Evolutionary conservation across 345 rosid species (phyloP).

Genomic region (Trapa incisa): DNA sequence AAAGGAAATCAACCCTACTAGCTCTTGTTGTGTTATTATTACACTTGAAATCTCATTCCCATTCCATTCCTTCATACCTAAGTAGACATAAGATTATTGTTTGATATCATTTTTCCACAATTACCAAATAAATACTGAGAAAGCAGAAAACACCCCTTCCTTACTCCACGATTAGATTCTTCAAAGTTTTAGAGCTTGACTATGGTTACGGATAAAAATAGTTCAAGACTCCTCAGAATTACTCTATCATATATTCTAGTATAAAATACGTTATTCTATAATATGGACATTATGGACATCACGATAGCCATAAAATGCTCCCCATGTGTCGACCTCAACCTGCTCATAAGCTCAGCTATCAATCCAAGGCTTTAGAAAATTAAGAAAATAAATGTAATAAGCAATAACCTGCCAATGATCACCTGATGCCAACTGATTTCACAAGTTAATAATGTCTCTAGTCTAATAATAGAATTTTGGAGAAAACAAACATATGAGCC

Average conservation of each 20-base stretch:
- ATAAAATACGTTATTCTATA: not conserved
- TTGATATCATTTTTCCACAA: not conserved
- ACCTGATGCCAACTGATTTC: not conserved
- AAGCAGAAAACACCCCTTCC: not conserved
- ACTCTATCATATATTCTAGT: not conserved
- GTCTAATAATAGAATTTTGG: too few relatives aligned
- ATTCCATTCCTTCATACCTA: too few relatives aligned
- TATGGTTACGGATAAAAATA: not conserved
- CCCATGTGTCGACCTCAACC: not conserved
- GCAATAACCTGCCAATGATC: not conserved
- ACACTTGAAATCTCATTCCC: too few relatives aligned
- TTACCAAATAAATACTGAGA: not conserved
- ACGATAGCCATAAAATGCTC: not conserved
- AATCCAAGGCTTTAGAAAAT: not conserved
- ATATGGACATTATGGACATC: not conserved
- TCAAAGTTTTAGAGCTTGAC: too few relatives aligned
- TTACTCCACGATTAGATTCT: not conserved
- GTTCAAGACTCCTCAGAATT: not conserved
- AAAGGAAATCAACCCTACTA: too few relatives aligned
- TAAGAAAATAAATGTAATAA: too few relatives aligned
- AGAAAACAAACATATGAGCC: not conserved
- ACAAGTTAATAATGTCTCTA: not conserved
- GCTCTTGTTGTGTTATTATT: too few relatives aligned
- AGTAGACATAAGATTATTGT: too few relatives aligned
- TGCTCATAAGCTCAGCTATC: not conserved